phyloP scores from a whole-genome alignment of 2,329 filamentous ascomycete species.

The Colletotrichum kahawae region DNA sequence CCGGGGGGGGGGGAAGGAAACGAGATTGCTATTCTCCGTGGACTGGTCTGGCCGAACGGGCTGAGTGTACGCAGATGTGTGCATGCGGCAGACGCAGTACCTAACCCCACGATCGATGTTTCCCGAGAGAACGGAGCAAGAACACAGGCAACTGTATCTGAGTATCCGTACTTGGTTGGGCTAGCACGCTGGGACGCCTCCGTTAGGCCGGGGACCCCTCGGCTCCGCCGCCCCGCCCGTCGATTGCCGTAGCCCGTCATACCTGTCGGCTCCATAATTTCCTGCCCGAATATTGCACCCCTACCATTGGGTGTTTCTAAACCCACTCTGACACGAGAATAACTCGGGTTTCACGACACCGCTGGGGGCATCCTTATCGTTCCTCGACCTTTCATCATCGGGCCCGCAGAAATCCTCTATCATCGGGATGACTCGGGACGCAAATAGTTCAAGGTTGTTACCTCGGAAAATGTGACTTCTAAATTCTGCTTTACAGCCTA shows the following conservation, averaged over 20 bases:
- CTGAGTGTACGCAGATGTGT: background rate
- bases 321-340: background rate
- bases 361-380: conserved; percentile 1
- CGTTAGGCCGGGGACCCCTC: conserved; percentile 6
- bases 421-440: conserved; percentile 3
- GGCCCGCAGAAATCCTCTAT: conserved; percentile 1
- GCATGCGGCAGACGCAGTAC: background rate
- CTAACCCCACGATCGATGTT: background rate
- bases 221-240: conserved; percentile 4
- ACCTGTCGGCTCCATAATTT: background rate
- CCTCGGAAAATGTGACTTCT: conserved; percentile 1
- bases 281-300: background rate
- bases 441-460: background rate
- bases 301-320: background rate
- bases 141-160: background rate
- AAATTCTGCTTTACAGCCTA: background rate
- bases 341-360: background rate
- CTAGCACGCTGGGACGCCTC: background rate
- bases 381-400: background rate
- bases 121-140: background rate
- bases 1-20: background rate
- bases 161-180: background rate
- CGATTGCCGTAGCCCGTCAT: conserved; percentile 12
- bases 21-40: background rate
- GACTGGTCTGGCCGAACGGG: background rate